Conservation (phyloP, 495 filamentous ascomycete species). For the Tuber magnatum region DNA sequence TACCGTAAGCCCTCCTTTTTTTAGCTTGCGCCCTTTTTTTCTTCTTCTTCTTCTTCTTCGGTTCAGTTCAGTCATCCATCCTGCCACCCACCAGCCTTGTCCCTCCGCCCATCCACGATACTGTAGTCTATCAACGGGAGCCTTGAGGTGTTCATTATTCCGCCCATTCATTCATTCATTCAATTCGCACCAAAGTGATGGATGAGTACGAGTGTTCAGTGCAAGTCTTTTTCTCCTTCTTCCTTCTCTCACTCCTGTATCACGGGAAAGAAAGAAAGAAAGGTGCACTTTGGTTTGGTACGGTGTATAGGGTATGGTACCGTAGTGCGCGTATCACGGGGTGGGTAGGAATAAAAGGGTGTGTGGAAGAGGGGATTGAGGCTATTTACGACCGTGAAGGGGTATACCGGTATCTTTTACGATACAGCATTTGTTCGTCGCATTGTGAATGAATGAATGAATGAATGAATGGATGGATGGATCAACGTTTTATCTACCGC, state of each 20-base stretch:
- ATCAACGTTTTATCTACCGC: background rate
- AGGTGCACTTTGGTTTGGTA: too few species aligned
- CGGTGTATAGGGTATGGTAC: too few species aligned
- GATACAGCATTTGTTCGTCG: background rate
- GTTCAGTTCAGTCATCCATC: background rate
- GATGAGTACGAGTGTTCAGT: background rate
- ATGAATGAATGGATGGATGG: background rate
- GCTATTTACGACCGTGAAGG: background rate
- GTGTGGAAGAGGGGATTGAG: background rate
- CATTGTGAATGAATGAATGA: background rate
- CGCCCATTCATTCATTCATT: background rate
- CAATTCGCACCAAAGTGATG: background rate
- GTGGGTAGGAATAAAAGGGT: too few species aligned
- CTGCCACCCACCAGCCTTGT: background rate
- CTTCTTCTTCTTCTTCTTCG: too few species aligned
- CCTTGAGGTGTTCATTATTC: background rate
- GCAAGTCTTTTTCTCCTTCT: background rate
- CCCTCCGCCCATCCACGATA: background rate
- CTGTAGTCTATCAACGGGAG: background rate
- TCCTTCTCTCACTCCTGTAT: too few species aligned
- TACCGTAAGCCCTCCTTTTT: background rate
- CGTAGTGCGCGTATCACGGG: too few species aligned
- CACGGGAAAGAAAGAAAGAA: background rate
- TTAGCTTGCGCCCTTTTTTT: background rate
- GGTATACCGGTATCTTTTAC: too few species aligned